Base-by-base conservation (phyloP, 306 rosid genomes). In the Quercus wislizeni region DNA sequence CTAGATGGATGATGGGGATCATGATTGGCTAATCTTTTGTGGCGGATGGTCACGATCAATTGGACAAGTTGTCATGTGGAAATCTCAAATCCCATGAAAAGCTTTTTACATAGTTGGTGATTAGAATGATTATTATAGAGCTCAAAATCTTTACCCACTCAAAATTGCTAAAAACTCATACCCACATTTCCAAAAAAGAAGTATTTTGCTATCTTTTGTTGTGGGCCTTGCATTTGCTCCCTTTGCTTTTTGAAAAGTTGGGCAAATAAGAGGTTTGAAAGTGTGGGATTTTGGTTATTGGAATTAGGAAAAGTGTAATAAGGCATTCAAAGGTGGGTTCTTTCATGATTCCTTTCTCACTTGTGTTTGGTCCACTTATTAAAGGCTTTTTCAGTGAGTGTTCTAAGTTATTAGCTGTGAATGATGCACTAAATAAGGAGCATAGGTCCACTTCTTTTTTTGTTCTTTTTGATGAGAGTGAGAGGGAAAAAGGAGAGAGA, bases 281-380 rank as follows among this genome's bases (percentile, higher is more conserved):
- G 85, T 79, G 86, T 76, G 84, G 82, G 83, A 23, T 83, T 81
- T 59, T 62, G 74, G 84, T 83, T 83, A 73, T 94, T 86, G 97
- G 92, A 90, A 91, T 92, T 88, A 85, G 95, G 81, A 81, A 94
- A 94, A 89, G 88, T 83, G 52, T 49, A 69, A 79, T 75, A 84
- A 38, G 64, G 62, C 78, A 80, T 86, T 91, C 89, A 91, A 88
- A 86, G 84, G 85, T 85, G 88, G 80, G 75, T 76, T 81, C 80
- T 81, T 73, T 82, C 90, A 84, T 84, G 56, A 86, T 86, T 84
- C 87, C 76, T 88, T 86, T 88, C 84, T 79, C 81, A 12, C 69
- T 69, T 84, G 74, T 63, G 73, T 75, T 75, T 81, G 89, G 90
- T 85, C 86, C 84, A 83, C 86, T 61, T 17, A 15, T 41, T 41